Evolutionary conservation across 768 basidiomycete genomes (phyloP).

Genomic region (Boletus vermiculosoides): DNA sequence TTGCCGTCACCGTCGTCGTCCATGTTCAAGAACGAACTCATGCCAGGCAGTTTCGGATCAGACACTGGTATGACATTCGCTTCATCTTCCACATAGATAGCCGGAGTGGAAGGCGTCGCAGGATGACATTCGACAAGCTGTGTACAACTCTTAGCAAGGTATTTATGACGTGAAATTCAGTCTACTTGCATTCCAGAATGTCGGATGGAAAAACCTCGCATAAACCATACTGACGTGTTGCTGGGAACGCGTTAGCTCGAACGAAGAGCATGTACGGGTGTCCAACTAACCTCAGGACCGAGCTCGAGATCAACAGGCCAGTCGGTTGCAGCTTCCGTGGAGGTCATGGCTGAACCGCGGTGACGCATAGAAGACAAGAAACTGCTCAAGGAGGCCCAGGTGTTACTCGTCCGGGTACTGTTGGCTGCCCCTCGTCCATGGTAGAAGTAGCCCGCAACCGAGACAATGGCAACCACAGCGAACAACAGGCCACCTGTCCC

Average conservation of each 20-base stretch:
- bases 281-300: slow-evolving; percentile 6
- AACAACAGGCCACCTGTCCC: slow-evolving; percentile 18
- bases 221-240: slow-evolving; percentile 23
- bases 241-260: not conserved
- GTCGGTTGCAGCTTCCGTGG: not conserved
- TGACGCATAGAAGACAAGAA: slow-evolving; percentile 12
- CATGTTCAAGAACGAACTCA: slow-evolving; percentile 16
- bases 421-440: slow-evolving; percentile 3
- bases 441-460: slow-evolving; percentile 14
- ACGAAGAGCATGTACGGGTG: not conserved
- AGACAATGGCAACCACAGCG: slow-evolving; percentile 12
- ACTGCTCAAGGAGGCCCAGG: slow-evolving; percentile 3
- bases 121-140: slow-evolving; percentile 19
- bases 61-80: not conserved
- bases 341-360: not conserved
- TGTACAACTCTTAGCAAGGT: not conserved
- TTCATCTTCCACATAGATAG: slow-evolving; percentile 24
- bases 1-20: not conserved
- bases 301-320: slow-evolving; percentile 10
- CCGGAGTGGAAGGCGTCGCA: slow-evolving; percentile 12
- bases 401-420: not conserved
- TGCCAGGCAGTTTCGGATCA: slow-evolving; percentile 6
- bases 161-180: not conserved
- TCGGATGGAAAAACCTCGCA: slow-evolving; percentile 23
- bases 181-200: slow-evolving; percentile 16